Conservation (phyloP, 768 basidiomycete species). For the Galerina marginata region DNA sequence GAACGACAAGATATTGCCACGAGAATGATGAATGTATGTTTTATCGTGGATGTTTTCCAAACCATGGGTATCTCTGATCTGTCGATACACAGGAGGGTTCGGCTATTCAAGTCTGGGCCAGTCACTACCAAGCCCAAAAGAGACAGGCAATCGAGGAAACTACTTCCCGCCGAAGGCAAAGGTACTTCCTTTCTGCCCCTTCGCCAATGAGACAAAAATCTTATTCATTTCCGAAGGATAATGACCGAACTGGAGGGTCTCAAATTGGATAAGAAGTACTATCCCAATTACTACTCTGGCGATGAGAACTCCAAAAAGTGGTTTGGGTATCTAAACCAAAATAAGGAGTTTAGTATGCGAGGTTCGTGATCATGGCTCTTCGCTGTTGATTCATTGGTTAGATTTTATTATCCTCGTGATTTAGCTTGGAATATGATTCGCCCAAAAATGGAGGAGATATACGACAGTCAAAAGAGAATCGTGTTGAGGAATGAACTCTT, state of each 20-base stretch:
- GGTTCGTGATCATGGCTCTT: background rate
- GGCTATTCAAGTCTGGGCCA: background rate
- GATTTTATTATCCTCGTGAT: too few relatives aligned
- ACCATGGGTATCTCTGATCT: background rate
- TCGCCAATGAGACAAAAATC: too few relatives aligned
- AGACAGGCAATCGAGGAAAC: too few relatives aligned
- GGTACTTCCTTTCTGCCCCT: too few relatives aligned
- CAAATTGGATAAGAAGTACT: constrained; percentile 9
- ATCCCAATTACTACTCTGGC: background rate
- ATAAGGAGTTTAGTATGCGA: constrained; percentile 5
- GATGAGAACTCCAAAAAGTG: constrained; percentile 5
- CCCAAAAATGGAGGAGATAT: too few relatives aligned
- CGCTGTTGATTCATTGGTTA: too few relatives aligned
- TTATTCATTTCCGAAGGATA: background rate
- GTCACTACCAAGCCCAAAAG: too few relatives aligned
- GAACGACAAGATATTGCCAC: constrained; percentile 1
- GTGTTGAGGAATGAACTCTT: too few relatives aligned
- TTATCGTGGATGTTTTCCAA: too few relatives aligned
- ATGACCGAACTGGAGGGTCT: background rate
- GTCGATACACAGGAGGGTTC: background rate
- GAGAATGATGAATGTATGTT: constrained; percentile 7
- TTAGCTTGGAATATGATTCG: too few relatives aligned
- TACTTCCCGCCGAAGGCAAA: too few relatives aligned
- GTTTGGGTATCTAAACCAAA: constrained; percentile 10
- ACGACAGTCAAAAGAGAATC: too few relatives aligned